Percentiles rank a stretch among this genome's conserved stretches.
These are phyloP conservation scores for Ceratocystis colombiana DNA, from an alignment of 2,329 filamentous ascomycete species.

Conservation along the genomic window DNA sequence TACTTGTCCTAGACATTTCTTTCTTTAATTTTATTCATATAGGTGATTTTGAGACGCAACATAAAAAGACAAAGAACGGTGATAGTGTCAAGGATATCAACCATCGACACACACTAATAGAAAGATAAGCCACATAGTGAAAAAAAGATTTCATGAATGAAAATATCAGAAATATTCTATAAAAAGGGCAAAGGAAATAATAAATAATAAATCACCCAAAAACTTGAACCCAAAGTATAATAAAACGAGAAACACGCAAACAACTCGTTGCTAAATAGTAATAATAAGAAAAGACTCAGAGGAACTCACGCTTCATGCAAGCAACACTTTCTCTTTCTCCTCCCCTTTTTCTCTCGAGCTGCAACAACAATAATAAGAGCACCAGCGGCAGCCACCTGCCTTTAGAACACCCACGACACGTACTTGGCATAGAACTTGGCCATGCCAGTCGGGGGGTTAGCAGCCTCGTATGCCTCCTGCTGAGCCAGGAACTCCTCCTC, in stretches of 20 bases:
- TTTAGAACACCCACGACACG: slow-evolving; percentile 26
- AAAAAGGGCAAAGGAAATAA: neutral
- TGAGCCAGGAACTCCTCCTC: slow-evolving; percentile 56
- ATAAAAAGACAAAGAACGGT: too few species aligned
- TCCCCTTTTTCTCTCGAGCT: too few species aligned
- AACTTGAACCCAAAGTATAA: neutral
- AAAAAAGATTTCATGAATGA: too few species aligned
- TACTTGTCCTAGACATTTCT: neutral
- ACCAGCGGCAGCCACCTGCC: neutral
- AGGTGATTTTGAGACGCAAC: too few species aligned
- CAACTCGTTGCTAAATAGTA: neutral
- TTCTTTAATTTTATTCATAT: too few species aligned
- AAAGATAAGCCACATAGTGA: too few species aligned
- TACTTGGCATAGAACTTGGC: slow-evolving; percentile 26
- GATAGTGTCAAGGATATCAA: too few species aligned
- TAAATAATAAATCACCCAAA: neutral
- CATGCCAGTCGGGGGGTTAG: slow-evolving; percentile 19
- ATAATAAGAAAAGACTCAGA: neutral
- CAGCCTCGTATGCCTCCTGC: slow-evolving; percentile 30
- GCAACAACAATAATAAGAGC: too few species aligned
- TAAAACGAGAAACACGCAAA: neutral
- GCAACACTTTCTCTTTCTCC: neutral
- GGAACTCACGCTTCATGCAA: neutral
- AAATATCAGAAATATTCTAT: too few species aligned
- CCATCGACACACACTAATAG: too few species aligned